Conservation (phyloP, 768 basidiomycete genomes). For the Xerocomellus amylosporus region DNA sequence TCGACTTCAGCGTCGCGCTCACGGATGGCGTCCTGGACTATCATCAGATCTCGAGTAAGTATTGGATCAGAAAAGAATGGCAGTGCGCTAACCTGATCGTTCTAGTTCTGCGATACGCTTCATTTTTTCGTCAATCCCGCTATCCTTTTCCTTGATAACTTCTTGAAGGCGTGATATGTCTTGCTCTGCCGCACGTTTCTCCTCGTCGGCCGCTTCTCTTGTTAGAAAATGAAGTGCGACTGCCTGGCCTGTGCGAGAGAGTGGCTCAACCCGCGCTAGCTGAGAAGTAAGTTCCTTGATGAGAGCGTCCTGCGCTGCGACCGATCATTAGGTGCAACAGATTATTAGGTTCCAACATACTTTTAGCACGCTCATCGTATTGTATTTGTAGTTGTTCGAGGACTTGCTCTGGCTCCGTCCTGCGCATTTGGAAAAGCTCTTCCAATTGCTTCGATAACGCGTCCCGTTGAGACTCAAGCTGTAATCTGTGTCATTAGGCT, state of each 20-base stretch:
- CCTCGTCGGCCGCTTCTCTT: slow-evolving; percentile 69
- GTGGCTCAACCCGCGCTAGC: slow-evolving; percentile 52
- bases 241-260: slow-evolving; percentile 47
- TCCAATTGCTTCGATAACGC: slow-evolving; percentile 54
- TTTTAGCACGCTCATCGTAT: slow-evolving; percentile 50
- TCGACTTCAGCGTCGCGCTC: slow-evolving; percentile 68
- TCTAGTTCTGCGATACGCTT: slow-evolving; percentile 46
- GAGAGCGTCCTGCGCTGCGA: slow-evolving; percentile 53
- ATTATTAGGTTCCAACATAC: slow-evolving; percentile 34
- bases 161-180: slow-evolving; percentile 46
- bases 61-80: background rate
- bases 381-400: slow-evolving; percentile 47
- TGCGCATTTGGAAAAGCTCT: slow-evolving; percentile 53
- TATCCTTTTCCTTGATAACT: slow-evolving; percentile 42
- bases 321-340: slow-evolving; percentile 3
- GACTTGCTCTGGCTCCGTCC: slow-evolving; percentile 63
- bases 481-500: background rate
- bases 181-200: slow-evolving; percentile 51
- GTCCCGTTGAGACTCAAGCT: slow-evolving; percentile 42
- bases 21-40: slow-evolving; percentile 50
- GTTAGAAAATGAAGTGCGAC: slow-evolving; percentile 65
- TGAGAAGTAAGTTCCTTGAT: slow-evolving; percentile 49
- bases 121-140: slow-evolving; percentile 42
- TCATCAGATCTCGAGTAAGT: slow-evolving; percentile 1
- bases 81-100: slow-evolving; percentile 42